A percentile compares a stretch with the other conserved stretches of the same genome.
These are phyloP conservation scores for Seminavis robusta DNA, from an alignment of 108 stramenopile species.

Conservation along the genomic window DNA sequence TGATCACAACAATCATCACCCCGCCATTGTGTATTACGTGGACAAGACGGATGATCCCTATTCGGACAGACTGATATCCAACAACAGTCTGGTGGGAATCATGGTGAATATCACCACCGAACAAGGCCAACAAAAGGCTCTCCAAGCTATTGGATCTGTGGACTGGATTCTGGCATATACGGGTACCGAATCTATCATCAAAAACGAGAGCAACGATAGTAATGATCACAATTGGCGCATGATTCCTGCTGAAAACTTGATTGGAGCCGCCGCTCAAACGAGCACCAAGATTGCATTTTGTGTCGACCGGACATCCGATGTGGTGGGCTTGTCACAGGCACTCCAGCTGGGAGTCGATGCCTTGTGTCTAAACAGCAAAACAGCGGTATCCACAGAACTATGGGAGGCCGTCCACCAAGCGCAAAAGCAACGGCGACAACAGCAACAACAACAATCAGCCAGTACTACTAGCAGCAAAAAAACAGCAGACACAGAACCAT, in stretches of 20 bases:
- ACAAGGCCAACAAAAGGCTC: conserved; percentile 22
- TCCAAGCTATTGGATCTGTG: conserved; percentile 17
- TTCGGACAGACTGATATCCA: no score
- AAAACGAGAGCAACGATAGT: no score
- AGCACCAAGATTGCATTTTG: conserved; percentile 21
- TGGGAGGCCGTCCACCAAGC: conserved; percentile 22
- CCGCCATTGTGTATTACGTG: no score
- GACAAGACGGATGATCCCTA: no score
- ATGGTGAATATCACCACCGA: no score
- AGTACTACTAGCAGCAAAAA: background rate
- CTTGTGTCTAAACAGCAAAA: conserved; percentile 5
- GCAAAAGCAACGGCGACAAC: background rate
- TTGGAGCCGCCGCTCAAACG: conserved; percentile 9
- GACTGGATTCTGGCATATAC: conserved; percentile 15
- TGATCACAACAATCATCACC: no score
- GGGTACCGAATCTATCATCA: background rate
- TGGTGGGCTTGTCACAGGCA: conserved; percentile 15
- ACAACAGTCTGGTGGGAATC: no score
- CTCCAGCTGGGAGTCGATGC: conserved; percentile 28
- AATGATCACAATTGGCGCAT: conserved; percentile 28
- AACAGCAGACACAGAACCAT: background rate
- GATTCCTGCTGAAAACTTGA: conserved; percentile 29
- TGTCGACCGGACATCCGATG: background rate
- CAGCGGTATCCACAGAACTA: background rate
- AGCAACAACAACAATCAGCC: background rate